phyloP scores from a whole-genome alignment of 345 rosid species.

The Eucalyptus curtisii region DNA sequence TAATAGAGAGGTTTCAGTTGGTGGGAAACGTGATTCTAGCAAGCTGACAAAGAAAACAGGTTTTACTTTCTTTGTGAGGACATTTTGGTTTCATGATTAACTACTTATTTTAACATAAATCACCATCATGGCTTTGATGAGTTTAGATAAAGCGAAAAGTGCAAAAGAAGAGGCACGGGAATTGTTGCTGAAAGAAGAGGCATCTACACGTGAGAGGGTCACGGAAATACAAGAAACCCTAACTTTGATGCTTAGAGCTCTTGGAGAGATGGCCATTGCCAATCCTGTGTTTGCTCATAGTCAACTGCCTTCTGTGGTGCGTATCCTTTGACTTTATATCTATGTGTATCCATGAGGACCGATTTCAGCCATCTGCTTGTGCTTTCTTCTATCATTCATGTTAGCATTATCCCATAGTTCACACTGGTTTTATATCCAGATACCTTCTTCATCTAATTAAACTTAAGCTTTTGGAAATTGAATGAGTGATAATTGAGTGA shows the following conservation, averaged over 20 bases:
- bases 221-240: constrained; percentile 46
- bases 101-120: not conserved
- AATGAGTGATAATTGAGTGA: not conserved
- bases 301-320: constrained; percentile 80
- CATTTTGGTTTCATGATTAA: not conserved
- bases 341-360: not conserved
- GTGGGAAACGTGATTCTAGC: constrained; percentile 56
- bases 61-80: not conserved
- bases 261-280: constrained; percentile 84
- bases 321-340: constrained; percentile 1
- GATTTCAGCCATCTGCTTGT: not conserved
- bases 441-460: not conserved
- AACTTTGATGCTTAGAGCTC: constrained; percentile 62
- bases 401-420: not conserved
- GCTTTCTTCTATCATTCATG: not conserved
- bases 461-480: not conserved
- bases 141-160: constrained; percentile 74
- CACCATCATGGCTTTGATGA: not conserved
- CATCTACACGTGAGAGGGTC: constrained; percentile 60
- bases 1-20: constrained; percentile 36
- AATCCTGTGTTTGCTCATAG: constrained; percentile 95
- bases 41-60: constrained; percentile 67
- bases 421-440: not conserved
- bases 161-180: constrained; percentile 97
- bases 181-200: constrained; percentile 85